These are phyloP conservation scores for Linum trigynum DNA, from an alignment of 345 rosid genomes.

Conservation along the genomic window DNA sequence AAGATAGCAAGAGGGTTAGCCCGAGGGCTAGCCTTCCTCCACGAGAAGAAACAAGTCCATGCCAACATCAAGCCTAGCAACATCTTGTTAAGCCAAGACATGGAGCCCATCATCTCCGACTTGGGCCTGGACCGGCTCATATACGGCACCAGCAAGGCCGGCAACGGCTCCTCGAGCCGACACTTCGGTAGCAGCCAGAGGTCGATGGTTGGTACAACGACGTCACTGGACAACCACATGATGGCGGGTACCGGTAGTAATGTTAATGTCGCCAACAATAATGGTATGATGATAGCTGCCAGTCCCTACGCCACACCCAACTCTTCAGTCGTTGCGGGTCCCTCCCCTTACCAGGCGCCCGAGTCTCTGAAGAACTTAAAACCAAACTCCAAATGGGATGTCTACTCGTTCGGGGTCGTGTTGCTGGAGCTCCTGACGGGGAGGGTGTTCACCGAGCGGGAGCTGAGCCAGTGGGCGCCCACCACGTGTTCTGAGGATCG, in stretches of 20 bases:
- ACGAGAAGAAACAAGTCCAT: constrained; percentile 72
- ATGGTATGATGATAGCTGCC: neutral
- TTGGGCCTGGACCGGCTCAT: constrained; percentile 56
- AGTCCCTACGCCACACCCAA: constrained; percentile 7
- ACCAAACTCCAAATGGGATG: constrained; percentile 75
- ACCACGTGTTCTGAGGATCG: constrained; percentile 37
- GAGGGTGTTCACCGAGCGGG: constrained; percentile 41
- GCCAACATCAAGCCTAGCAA: constrained; percentile 73
- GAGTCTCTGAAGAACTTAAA: constrained; percentile 50
- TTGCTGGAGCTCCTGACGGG: constrained; percentile 72
- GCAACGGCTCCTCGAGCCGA: constrained; percentile 19
- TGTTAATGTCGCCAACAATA: neutral
- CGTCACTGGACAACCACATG: constrained; percentile 9
- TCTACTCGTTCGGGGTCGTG: constrained; percentile 62
- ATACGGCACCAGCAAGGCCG: constrained; percentile 16
- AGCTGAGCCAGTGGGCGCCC: constrained; percentile 44
- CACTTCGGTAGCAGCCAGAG: constrained; percentile 27
- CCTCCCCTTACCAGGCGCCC: constrained; percentile 52
- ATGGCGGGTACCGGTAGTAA: neutral
- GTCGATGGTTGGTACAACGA: constrained; percentile 4
- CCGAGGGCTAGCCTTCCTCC: constrained; percentile 60
- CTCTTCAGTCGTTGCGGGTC: constrained; percentile 12
- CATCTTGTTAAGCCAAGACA: constrained; percentile 51
- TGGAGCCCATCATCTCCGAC: constrained; percentile 62
- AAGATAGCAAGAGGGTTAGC: constrained; percentile 81